phyloP scores from a whole-genome alignment of 2,329 filamentous ascomycete genomes.

The Diaporthe sp. region DNA sequence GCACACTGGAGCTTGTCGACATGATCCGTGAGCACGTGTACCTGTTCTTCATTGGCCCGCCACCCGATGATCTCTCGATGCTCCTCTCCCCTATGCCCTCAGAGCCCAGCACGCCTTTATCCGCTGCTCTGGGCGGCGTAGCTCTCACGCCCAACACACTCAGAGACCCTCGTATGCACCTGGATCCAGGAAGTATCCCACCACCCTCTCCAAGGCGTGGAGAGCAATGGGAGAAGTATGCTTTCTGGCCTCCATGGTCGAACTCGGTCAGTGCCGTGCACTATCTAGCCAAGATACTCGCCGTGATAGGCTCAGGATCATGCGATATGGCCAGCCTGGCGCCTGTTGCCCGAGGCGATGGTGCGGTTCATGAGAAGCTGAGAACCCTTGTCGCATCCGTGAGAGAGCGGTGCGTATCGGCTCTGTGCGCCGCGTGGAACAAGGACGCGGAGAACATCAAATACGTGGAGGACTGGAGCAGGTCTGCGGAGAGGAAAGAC shows the following conservation, averaged over 20 bases:
- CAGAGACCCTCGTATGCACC: constrained; percentile 82
- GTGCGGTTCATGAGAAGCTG: constrained; percentile 77
- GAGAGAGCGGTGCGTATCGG: constrained; percentile 87
- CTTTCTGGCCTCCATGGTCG: constrained; percentile 95
- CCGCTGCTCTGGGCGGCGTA: constrained; percentile 56
- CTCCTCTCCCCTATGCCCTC: constrained; percentile 85
- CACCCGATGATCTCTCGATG: constrained; percentile 90
- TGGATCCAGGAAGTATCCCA: constrained; percentile 83
- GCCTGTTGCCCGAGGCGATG: constrained; percentile 70
- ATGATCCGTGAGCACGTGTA: constrained; percentile 85
- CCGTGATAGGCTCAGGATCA: constrained; percentile 87
- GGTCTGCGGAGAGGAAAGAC: constrained; percentile 84
- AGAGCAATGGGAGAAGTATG: constrained; percentile 92
- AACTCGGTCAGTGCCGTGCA: constrained; percentile 94
- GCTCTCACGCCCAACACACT: constrained; percentile 68
- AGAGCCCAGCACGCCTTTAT: constrained; percentile 77
- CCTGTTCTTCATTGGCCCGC: constrained; percentile 88
- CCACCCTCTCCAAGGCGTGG: constrained; percentile 83
- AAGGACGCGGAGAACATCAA: constrained; percentile 94
- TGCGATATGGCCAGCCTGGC: constrained; percentile 85
- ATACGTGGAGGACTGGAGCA: constrained; percentile 92
- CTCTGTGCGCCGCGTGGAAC: constrained; percentile 92
- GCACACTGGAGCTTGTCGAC: constrained; percentile 85
- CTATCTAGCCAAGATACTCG: constrained; percentile 86
- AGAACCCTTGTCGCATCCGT: constrained; percentile 82